Conservation (phyloP, 257 asterid genomes). For the Ocimum tenuiflorum region DNA sequence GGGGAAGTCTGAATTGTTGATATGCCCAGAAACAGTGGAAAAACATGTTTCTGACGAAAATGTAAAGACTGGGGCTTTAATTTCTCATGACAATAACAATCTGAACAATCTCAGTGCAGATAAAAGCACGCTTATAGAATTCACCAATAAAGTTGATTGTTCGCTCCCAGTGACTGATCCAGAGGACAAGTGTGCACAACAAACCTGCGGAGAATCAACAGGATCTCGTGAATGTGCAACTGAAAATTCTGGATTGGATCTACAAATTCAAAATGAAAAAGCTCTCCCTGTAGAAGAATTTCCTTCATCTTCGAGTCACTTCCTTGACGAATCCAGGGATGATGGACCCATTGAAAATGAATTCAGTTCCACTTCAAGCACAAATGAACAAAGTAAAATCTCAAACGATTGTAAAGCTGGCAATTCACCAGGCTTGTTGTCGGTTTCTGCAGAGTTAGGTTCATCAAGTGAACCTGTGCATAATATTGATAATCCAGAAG, state of each 20-base stretch:
- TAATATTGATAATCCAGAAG: conserved; percentile 30
- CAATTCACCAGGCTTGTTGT: conserved; percentile 30
- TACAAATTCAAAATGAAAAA: conserved; percentile 19
- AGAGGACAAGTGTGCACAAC: conserved; percentile 16
- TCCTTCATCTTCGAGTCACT: conserved; percentile 28
- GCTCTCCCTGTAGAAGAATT: conserved; percentile 25
- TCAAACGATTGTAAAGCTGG: conserved; percentile 25
- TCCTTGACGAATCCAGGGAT: conserved; percentile 21
- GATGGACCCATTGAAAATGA: conserved; percentile 24
- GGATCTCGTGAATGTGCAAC: conserved; percentile 8
- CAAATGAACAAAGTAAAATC: conserved; percentile 26
- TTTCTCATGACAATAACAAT: conserved; percentile 16
- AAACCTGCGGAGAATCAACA: conserved; percentile 27
- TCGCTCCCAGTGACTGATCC: conserved; percentile 26
- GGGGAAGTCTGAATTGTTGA: conserved; percentile 27
- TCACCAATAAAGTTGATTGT: conserved; percentile 25
- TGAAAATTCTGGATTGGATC: conserved; percentile 3
- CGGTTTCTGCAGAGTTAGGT: conserved; percentile 31
- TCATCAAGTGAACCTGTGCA: conserved; percentile 29
- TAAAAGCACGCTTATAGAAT: conserved; percentile 25
- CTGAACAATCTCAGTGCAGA: conserved; percentile 18
- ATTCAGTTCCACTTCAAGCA: conserved; percentile 26
- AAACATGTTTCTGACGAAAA: conserved; percentile 20
- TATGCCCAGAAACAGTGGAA: conserved; percentile 25
- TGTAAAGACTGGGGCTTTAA: conserved; percentile 23